A percentile compares a stretch with the other conserved stretches of the same genome.
Evolutionary conservation across 192 early-diverging fungal species (phyloP).

Genomic region (Backusella psychrophila): DNA sequence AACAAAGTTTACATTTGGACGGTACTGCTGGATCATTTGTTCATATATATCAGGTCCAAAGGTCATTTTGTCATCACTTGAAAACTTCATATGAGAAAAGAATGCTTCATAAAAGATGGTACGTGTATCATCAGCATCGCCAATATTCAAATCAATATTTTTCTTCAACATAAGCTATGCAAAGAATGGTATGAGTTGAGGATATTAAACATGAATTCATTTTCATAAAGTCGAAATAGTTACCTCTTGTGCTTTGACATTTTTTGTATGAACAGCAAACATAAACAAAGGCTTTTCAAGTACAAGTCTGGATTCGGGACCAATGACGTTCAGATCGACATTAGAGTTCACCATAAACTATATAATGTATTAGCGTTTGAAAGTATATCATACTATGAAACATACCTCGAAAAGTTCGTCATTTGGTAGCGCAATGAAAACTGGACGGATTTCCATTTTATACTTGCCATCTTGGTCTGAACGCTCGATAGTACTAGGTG

Average conservation of each 20-base stretch:
- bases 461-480: not conserved
- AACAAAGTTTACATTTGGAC: constrained; percentile 34
- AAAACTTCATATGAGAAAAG: constrained; percentile 12
- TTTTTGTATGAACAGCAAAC: not conserved
- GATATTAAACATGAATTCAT: not conserved
- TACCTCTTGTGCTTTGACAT: not conserved
- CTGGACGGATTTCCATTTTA: not conserved
- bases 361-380: not conserved
- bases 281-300: constrained; percentile 6
- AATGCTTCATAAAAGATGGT: constrained; percentile 23
- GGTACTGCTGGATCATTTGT: constrained; percentile 4
- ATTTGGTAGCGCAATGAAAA: not conserved
- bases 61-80: not conserved
- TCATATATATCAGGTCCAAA: constrained; percentile 1
- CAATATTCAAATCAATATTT: constrained; percentile 16
- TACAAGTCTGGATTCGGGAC: not conserved
- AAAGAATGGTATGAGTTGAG: not conserved
- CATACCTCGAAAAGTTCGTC: constrained; percentile 11
- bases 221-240: not conserved
- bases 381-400: not conserved
- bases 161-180: constrained; percentile 22
- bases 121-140: not conserved
- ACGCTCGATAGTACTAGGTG: not conserved
- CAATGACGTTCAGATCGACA: constrained; percentile 14
- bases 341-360: constrained; percentile 10